Evolutionary conservation across 805 yeast species (phyloP).

Genomic region (Kuraishia hungarica): DNA sequence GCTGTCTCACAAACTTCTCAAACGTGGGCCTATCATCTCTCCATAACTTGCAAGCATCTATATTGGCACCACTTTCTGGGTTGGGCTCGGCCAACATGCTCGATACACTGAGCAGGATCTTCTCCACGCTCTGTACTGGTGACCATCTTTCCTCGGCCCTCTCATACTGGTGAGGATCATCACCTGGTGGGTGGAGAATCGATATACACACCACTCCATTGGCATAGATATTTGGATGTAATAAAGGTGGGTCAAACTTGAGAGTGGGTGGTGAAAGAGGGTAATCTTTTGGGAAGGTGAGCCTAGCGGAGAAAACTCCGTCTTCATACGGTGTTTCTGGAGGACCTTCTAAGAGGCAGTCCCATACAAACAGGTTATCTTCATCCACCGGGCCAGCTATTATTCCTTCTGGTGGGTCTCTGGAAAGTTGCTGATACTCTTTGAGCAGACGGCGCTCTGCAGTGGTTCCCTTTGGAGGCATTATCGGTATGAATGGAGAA

Average conservation of each 20-base stretch:
- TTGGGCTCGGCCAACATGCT: slow-evolving; percentile 97
- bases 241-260: slow-evolving; percentile 64
- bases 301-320: slow-evolving; percentile 41
- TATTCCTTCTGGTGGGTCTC: slow-evolving; percentile 91
- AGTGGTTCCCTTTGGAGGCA: slow-evolving; percentile 19
- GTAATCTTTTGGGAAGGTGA: slow-evolving; percentile 37
- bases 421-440: slow-evolving; percentile 79
- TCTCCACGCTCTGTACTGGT: slow-evolving; percentile 96
- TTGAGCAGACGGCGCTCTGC: slow-evolving; percentile 84
- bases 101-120: slow-evolving; percentile 84
- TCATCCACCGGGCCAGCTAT: slow-evolving; percentile 78
- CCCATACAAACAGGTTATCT: slow-evolving; percentile 43
- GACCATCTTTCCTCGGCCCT: slow-evolving; percentile 96
- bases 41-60: slow-evolving; percentile 79
- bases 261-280: slow-evolving; percentile 56
- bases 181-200: slow-evolving; percentile 93
- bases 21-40: slow-evolving; percentile 72
- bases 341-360: slow-evolving; percentile 45
- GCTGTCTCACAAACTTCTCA: slow-evolving; percentile 52
- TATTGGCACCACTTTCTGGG: slow-evolving; percentile 91
- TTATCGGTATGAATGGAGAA: neutral
- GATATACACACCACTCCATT: slow-evolving; percentile 97
- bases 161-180: slow-evolving; percentile 94
- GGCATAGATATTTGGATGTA: slow-evolving; percentile 90
- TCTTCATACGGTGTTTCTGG: slow-evolving; percentile 40